Conservation (phyloP, 2,329 filamentous ascomycete species). For the Cordyceps fumosorosea region DNA sequence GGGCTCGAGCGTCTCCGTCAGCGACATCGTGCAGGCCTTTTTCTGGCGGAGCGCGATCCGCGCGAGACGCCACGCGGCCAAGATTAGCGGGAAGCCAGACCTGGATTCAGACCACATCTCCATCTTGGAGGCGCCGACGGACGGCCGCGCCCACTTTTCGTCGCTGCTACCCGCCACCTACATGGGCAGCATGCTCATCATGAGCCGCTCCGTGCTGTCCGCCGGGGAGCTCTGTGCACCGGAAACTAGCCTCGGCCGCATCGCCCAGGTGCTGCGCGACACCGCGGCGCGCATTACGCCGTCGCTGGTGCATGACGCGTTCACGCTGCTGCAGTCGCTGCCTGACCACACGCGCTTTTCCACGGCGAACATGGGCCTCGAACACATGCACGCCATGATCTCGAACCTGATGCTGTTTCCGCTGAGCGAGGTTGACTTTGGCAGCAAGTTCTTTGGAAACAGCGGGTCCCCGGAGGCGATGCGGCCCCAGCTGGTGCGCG, state of each 20-base stretch:
- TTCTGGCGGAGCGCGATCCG: slow-evolving; percentile 31
- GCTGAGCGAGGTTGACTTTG: slow-evolving; percentile 23
- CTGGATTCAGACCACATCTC: slow-evolving; percentile 19
- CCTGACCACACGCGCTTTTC: slow-evolving; percentile 21
- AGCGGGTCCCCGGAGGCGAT: slow-evolving; percentile 22
- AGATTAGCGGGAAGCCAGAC: slow-evolving; percentile 14
- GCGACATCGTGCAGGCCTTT: slow-evolving; percentile 34
- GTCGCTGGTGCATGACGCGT: slow-evolving; percentile 23
- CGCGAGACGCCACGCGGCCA: slow-evolving; percentile 28
- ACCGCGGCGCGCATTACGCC: slow-evolving; percentile 21
- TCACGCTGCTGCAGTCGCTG: slow-evolving; percentile 22
- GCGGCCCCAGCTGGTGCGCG: slow-evolving; percentile 23
- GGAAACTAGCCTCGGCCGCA: slow-evolving; percentile 19
- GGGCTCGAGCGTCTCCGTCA: slow-evolving; percentile 23
- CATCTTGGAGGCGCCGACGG: slow-evolving; percentile 29
- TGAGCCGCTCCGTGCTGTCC: slow-evolving; percentile 21
- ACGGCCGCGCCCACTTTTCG: slow-evolving; percentile 25
- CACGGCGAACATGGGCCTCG: slow-evolving; percentile 22
- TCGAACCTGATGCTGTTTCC: slow-evolving; percentile 26
- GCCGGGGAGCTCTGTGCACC: slow-evolving; percentile 23
- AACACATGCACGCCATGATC: slow-evolving; percentile 24
- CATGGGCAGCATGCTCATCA: slow-evolving; percentile 24
- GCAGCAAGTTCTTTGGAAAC: slow-evolving; percentile 22
- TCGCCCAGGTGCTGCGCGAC: slow-evolving; percentile 22
- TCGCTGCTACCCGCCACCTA: slow-evolving; percentile 23